These are phyloP conservation scores for Microbotryum scabiosae DNA, from an alignment of 1,284 basidiomycete species.

Conservation along the genomic window DNA sequence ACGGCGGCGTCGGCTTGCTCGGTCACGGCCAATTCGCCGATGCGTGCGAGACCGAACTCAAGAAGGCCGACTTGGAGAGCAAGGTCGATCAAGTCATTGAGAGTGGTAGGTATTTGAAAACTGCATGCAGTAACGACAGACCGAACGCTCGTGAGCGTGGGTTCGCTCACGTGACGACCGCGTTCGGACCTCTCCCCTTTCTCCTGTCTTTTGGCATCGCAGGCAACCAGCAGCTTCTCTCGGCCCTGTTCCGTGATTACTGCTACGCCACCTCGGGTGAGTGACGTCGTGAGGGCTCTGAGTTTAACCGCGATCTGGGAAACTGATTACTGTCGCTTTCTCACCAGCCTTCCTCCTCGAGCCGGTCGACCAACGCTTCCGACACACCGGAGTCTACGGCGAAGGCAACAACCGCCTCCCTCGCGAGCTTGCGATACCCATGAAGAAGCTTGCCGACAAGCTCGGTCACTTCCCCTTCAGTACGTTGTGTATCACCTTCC, in stretches of 20 bases:
- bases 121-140: background rate
- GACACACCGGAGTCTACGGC: conserved; percentile 33
- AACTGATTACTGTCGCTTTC: background rate
- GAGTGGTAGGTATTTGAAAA: background rate
- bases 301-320: background rate
- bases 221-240: conserved; percentile 31
- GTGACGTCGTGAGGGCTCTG: background rate
- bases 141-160: too few relatives aligned
- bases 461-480: conserved; percentile 35
- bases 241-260: conserved; percentile 38
- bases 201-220: background rate
- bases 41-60: conserved; percentile 33
- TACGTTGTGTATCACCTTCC: background rate
- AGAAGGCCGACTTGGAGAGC: conserved; percentile 19
- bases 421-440: conserved; percentile 31
- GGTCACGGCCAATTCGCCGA: conserved; percentile 35
- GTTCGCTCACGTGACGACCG: background rate
- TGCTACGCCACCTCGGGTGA: conserved; percentile 33
- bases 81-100: conserved; percentile 26
- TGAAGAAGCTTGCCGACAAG: conserved; percentile 34
- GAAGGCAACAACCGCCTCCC: conserved; percentile 32
- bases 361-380: conserved; percentile 33
- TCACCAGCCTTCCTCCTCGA: conserved; percentile 34
- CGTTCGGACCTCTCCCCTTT: background rate
- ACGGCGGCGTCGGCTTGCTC: conserved; percentile 34